A percentile compares a stretch with the other conserved stretches of the same genome.
These are phyloP conservation scores for Colletotrichum lindemuthianum DNA, from an alignment of 2,329 filamentous ascomycete genomes.

Conservation along the genomic window DNA sequence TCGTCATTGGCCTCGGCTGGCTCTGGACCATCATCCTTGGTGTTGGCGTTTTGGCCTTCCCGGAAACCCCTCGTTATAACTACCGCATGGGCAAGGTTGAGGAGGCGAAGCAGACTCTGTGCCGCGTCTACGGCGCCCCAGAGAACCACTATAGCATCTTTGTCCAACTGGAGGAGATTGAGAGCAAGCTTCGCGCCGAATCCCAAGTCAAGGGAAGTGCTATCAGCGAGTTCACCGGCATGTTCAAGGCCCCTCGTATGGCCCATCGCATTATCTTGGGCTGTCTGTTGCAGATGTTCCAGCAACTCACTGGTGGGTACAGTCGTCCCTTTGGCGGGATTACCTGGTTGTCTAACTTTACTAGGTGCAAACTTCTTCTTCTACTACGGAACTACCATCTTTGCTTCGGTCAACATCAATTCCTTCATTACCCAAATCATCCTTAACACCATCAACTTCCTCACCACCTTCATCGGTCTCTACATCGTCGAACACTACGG, in stretches of 20 bases:
- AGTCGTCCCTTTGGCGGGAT: too few species aligned
- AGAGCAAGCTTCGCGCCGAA: constrained; percentile 62
- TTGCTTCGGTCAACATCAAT: constrained; percentile 59
- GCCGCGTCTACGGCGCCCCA: constrained; percentile 57
- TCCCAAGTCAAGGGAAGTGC: constrained; percentile 50
- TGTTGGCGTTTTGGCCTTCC: constrained; percentile 59
- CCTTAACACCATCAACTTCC: constrained; percentile 73
- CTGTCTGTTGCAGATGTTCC: constrained; percentile 70
- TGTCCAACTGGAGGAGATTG: constrained; percentile 63
- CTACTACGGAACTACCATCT: constrained; percentile 68
- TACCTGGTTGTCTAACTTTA: too few species aligned
- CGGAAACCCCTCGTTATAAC: constrained; percentile 62
- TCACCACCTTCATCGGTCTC: constrained; percentile 73
- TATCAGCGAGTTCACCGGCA: constrained; percentile 61
- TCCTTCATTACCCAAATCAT: constrained; percentile 76
- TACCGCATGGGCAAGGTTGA: constrained; percentile 59
- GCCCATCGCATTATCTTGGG: constrained; percentile 70
- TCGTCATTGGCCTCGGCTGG: constrained; percentile 66
- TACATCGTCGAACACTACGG: constrained; percentile 76
- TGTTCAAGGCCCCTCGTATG: constrained; percentile 73
- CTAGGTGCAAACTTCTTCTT: constrained; percentile 73
- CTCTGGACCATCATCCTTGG: constrained; percentile 60
- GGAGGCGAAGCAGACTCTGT: constrained; percentile 58
- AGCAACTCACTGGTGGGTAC: constrained; percentile 63
- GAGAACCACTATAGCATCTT: constrained; percentile 56